These are phyloP conservation scores for Hanseniaspora uvarum DNA, from an alignment of 1,139 yeast species.

Conservation along the genomic window DNA sequence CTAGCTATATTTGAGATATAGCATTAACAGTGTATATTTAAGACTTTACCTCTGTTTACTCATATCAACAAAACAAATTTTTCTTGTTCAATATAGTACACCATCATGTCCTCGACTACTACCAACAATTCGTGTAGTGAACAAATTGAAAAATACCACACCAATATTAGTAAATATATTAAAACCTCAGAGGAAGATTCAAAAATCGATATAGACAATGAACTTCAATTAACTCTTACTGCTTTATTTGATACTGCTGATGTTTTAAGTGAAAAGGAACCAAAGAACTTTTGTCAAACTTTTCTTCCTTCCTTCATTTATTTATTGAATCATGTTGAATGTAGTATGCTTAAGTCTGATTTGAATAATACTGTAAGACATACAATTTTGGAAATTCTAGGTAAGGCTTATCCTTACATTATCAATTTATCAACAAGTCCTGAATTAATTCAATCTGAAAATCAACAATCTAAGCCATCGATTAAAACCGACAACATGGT, in stretches of 20 bases:
- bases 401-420: conserved; percentile 34
- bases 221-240: conserved; percentile 2
- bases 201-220: not conserved
- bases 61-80: too few relatives aligned
- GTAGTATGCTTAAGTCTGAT: not conserved
- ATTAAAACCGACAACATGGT: conserved; percentile 12
- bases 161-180: not conserved
- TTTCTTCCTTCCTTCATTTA: conserved; percentile 2
- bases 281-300: conserved; percentile 1
- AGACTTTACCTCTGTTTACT: too few relatives aligned
- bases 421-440: conserved; percentile 2
- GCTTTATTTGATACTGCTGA: conserved; percentile 13
- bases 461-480: not conserved
- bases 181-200: not conserved
- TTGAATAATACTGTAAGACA: conserved; percentile 9
- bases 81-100: not conserved
- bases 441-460: not conserved
- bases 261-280: conserved; percentile 10
- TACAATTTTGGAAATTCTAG: conserved; percentile 61
- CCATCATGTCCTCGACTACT: not conserved
- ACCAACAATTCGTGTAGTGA: not conserved
- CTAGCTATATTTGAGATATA: too few relatives aligned
- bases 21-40: too few relatives aligned
- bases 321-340: not conserved
- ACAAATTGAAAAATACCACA: conserved; percentile 12